Evolutionary conservation across 768 basidiomycete species (phyloP), one percentile per base, ranked within the genome.

Genomic region (Dentipellis sp.): DNA sequence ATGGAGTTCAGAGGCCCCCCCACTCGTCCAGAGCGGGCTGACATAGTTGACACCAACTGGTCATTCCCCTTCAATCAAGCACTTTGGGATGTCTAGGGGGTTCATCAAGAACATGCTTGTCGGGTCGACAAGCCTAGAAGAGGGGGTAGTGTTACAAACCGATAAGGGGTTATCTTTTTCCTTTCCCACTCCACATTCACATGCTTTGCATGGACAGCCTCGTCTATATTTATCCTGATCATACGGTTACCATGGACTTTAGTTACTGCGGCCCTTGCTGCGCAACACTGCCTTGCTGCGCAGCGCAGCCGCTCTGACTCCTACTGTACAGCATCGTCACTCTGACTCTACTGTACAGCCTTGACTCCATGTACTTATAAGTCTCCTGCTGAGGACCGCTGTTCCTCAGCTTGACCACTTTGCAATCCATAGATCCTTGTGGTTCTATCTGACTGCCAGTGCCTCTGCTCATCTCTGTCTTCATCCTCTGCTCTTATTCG

Each of bases 311-410:
- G 8, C 39, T 40, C n/a, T n/a, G n/a, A n/a, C n/a, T n/a, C n/a
- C n/a, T n/a, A n/a, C n/a, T n/a, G n/a, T n/a, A n/a, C n/a, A n/a
- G n/a, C n/a, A 10, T 8, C 39, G 8, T 40, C 8, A 40, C 39
- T n/a, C n/a, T 40, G n/a, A n/a, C 11, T 40, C 11, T 7, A 3
- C 11, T n/a, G 11, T 8, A 8, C 8, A 40, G 39, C 39, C 57
- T 74, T 0, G 71, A 77, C 56, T 78, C 76, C 58, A 52, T 74
- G 6, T 74, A 69, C 55, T 56, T 71, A 12, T 40, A 40, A 40
- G n/a, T n/a, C n/a, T n/a, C 39, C 39, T 3, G 39, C n/a, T 40
- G 39, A 40, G 39, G 39, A 10, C 68, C 72, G 0, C 70, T 71
- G 39, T 71, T 69, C 53, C 65, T 40, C 39, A 40, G 39, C 39